Evolutionary conservation across 2,329 filamentous ascomycete genomes (phyloP), one percentile per base, ranked within the genome.

Genomic region (Pestalotiopsis sp.): DNA sequence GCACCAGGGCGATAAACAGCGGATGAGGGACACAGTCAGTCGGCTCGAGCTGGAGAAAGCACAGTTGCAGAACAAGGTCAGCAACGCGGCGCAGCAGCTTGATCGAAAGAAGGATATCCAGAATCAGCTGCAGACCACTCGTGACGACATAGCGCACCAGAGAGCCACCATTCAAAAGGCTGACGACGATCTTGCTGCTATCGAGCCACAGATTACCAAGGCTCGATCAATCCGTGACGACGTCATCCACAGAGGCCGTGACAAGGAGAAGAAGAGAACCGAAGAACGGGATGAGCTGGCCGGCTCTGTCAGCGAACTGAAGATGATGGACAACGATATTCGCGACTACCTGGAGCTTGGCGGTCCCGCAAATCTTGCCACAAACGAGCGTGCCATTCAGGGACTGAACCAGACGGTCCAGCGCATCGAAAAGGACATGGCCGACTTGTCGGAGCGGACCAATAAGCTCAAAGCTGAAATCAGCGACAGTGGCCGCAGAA

Each of bases 401-500:
- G 81, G 79, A 11, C 84, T 97, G 17, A 90, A 95, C 76, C 83
- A 86, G 71, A 86, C 90, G 27, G 91, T 96, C 67, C 80, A 84
- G 52, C 84, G 83, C 20, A 84, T 91, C 14, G 92, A 97, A 74
- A 83, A 83, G 20, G 92, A 96, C 71, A 90, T 93, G 75, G 82
- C 82, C 13, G 83, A 89, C 60, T 82, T 96, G 66, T 91, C 90
- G 2, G 84, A 87, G 27, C 88, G 92, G 67, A 90, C 93, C 70
- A 96, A 97, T 80, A 90, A 91, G 73, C 86, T 97, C 64, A 92
- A 92, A 72, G 88, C 92, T 63, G 91, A 94, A 66, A 87, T 95
- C 65, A 89, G 90, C 74, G 93, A 94, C 75, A 92, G 93, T 68
- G 92, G 95, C 71, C 90, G 91, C 69, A 95, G 91, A 68, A 95